phyloP scores from a whole-genome alignment of 2,329 filamentous ascomycete species.

The Sclerotinia borealis region DNA sequence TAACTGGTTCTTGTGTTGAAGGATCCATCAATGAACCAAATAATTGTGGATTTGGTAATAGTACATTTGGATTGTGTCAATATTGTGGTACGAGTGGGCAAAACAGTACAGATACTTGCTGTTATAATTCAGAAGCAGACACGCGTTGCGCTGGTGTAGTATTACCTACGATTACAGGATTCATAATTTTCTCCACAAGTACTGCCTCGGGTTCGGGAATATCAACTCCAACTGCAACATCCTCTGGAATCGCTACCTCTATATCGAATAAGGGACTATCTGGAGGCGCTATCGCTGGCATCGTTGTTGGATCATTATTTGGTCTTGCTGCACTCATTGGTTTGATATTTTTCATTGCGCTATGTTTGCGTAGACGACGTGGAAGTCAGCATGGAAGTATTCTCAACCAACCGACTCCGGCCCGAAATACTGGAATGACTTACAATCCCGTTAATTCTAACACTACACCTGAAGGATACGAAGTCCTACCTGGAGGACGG shows the following conservation, averaged over 20 bases:
- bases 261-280: constrained; percentile 48
- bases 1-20: constrained; percentile 69
- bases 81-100: constrained; percentile 79
- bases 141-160: constrained; percentile 67
- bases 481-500: constrained; percentile 76
- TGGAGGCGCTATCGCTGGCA: constrained; percentile 85
- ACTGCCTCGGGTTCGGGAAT: constrained; percentile 43
- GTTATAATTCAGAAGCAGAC: constrained; percentile 73
- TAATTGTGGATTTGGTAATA: constrained; percentile 78
- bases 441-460: constrained; percentile 36
- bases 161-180: constrained; percentile 68
- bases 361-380: constrained; percentile 45
- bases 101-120: constrained; percentile 94
- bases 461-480: constrained; percentile 48
- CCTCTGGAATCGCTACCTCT: constrained; percentile 10
- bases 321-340: constrained; percentile 64
- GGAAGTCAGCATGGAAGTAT: constrained; percentile 63
- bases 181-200: constrained; percentile 54
- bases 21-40: constrained; percentile 74
- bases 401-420: constrained; percentile 84
- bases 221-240: constrained; percentile 19
- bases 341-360: constrained; percentile 54
- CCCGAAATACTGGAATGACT: constrained; percentile 42
- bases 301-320: constrained; percentile 74
- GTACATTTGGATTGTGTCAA: constrained; percentile 70